phyloP scores from a whole-genome alignment of 148 eudicot genomes.

The Vaccinium macrocarpon region DNA sequence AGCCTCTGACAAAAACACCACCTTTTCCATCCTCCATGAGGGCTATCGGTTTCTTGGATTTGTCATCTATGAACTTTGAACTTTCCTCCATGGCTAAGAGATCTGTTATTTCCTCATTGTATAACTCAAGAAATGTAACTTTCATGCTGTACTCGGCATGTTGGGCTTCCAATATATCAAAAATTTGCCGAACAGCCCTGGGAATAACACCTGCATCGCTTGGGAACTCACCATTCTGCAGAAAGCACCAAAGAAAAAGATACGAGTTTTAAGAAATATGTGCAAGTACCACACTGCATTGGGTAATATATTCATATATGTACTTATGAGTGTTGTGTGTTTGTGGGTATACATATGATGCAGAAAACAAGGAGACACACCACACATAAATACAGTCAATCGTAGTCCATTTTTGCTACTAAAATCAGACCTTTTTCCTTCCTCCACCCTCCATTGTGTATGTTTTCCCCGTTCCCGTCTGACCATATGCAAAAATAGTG shows the following conservation, averaged over 20 bases:
- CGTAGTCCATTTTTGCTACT: neutral
- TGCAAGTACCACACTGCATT: neutral
- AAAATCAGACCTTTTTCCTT: conserved; percentile 68
- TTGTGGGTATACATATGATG: neutral
- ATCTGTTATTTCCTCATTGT: conserved; percentile 93
- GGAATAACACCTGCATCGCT: conserved; percentile 98
- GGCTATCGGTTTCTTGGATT: conserved; percentile 95
- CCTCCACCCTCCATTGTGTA: conserved; percentile 99
- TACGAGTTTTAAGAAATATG: neutral
- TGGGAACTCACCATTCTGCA: conserved; percentile 91
- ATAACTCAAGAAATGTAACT: conserved; percentile 85
- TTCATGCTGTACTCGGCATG: conserved; percentile 94
- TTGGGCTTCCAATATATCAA: conserved; percentile 86
- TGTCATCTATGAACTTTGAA: conserved; percentile 69
- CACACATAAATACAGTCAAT: neutral
- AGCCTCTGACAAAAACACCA: conserved; percentile 89
- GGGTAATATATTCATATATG: neutral
- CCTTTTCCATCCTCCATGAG: conserved; percentile 99
- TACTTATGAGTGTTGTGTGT: neutral
- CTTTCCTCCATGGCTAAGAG: conserved; percentile 90
- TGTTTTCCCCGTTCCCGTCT: conserved; percentile 98
- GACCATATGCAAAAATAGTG: conserved; percentile 98
- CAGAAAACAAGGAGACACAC: conserved; percentile 1
- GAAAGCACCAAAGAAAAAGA: conserved; percentile 4
- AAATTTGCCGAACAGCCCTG: conserved; percentile 88